Evolutionary conservation across 345 rosid genomes (phyloP).

Genomic region (Toxicodendron radicans): DNA sequence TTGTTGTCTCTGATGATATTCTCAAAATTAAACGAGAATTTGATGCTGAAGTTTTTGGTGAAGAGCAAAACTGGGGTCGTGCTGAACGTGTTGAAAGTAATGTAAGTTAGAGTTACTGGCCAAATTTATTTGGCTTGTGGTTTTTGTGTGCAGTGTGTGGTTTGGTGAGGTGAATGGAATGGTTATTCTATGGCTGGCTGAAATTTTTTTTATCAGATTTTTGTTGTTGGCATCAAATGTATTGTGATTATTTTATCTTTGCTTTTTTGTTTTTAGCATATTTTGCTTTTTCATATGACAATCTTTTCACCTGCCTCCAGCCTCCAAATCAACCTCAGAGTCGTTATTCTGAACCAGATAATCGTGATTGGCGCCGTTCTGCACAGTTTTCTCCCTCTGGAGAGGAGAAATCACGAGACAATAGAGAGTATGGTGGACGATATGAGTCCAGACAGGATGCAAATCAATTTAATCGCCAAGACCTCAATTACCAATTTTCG

Average conservation of each 20-base stretch:
- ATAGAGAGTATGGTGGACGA: conserved; percentile 42
- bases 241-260: neutral
- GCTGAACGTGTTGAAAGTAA: conserved; percentile 58
- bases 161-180: neutral
- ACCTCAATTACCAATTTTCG: conserved; percentile 48
- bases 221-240: neutral
- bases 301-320: conserved; percentile 29
- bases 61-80: conserved; percentile 72
- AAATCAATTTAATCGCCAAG: conserved; percentile 50
- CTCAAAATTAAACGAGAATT: conserved; percentile 62
- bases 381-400: conserved; percentile 54
- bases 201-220: neutral
- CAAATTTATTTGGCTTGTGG: neutral
- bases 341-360: conserved; percentile 81
- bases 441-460: conserved; percentile 52
- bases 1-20: conserved; percentile 59
- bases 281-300: neutral
- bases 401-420: conserved; percentile 69
- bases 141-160: neutral
- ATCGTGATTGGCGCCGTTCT: conserved; percentile 91
- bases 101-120: conserved; percentile 40
- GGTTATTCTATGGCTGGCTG: neutral
- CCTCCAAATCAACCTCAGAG: conserved; percentile 46
- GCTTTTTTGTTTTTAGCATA: neutral
- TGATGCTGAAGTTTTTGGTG: conserved; percentile 71